Percentiles rank a stretch among this genome's conserved stretches.
Evolutionary conservation across 352 stramenopile genomes (phyloP).

Genomic region (Pythium scleroteichum): DNA sequence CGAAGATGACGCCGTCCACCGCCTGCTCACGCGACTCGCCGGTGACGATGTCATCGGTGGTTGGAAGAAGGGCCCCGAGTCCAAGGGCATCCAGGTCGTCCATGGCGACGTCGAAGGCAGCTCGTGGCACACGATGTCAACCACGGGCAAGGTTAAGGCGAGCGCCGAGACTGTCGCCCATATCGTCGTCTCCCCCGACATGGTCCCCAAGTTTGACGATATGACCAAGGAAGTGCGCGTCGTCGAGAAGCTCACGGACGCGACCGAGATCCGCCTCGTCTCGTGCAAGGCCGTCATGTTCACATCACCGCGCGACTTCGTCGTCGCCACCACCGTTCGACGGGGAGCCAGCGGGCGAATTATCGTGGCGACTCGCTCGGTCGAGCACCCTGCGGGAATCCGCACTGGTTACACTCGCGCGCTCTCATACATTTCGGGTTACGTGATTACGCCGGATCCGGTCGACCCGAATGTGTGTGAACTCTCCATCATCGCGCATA

Average conservation of each 20-base stretch:
- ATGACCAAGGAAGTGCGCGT: constrained; percentile 74
- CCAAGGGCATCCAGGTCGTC: constrained; percentile 72
- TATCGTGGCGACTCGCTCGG: constrained; percentile 70
- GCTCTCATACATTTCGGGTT: constrained; percentile 58
- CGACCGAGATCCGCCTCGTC: constrained; percentile 62
- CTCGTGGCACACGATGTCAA: constrained; percentile 79
- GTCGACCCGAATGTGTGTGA: constrained; percentile 68
- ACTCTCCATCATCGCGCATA: constrained; percentile 70
- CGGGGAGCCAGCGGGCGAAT: constrained; percentile 50
- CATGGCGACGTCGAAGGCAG: constrained; percentile 62
- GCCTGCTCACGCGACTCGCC: constrained; percentile 58
- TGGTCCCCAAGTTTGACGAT: constrained; percentile 78
- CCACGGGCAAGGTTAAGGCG: constrained; percentile 56
- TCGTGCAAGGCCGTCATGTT: constrained; percentile 78
- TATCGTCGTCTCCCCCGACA: constrained; percentile 52
- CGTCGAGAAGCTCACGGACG: constrained; percentile 63
- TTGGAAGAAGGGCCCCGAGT: constrained; percentile 65
- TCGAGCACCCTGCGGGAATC: constrained; percentile 52
- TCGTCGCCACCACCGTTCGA: constrained; percentile 58
- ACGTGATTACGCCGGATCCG: constrained; percentile 63
- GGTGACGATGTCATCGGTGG: constrained; percentile 62
- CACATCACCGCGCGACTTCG: constrained; percentile 72
- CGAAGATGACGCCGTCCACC: constrained; percentile 58
- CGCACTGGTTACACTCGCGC: constrained; percentile 36
- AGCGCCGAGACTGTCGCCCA: constrained; percentile 50